These are phyloP conservation scores for Solanum sejunctum DNA, from an alignment of 257 asterid genomes.

Conservation along the genomic window DNA sequence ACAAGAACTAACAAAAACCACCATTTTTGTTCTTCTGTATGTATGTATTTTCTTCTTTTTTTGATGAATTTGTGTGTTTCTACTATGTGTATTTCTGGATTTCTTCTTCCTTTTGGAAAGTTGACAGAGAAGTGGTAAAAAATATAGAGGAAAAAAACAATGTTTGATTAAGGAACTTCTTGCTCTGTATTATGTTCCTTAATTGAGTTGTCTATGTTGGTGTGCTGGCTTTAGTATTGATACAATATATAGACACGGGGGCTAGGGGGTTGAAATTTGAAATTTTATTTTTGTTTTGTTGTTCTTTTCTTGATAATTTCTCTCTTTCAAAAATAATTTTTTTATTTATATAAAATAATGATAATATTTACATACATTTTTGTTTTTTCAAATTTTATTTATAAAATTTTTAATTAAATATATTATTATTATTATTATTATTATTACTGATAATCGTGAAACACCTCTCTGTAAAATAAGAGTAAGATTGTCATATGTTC, in stretches of 20 bases:
- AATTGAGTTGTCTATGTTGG: background rate
- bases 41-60: background rate
- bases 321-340: no score
- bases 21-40: background rate
- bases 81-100: background rate
- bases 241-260: background rate
- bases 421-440: background rate
- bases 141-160: background rate
- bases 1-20: background rate
- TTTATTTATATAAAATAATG: no score
- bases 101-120: background rate
- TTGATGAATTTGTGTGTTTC: background rate
- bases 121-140: background rate
- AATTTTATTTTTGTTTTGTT: background rate
- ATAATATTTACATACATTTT: no score
- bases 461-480: fast-evolving
- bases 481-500: background rate
- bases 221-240: background rate
- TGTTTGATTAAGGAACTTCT: background rate
- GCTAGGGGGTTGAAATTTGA: background rate
- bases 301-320: background rate
- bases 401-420: fast-evolving
- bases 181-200: background rate
- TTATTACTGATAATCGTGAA: background rate
- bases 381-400: fast-evolving